phyloP scores from a whole-genome alignment of 2,329 filamentous ascomycete species.

The Ceratocystis cubensis region DNA sequence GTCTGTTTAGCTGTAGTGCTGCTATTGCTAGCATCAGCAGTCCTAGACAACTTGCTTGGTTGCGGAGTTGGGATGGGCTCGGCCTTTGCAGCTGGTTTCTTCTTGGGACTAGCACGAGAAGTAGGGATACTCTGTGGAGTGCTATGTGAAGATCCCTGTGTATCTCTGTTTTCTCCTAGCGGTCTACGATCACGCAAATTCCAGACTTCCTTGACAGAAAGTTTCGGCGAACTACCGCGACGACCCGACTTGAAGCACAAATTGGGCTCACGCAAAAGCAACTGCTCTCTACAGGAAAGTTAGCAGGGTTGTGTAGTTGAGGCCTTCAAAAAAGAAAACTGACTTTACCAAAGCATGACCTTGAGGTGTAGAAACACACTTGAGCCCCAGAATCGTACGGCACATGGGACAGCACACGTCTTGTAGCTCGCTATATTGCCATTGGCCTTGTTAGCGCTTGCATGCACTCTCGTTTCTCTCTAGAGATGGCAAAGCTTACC shows the following conservation, averaged over 20 bases:
- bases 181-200: constrained; percentile 6
- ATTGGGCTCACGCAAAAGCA: constrained; percentile 27
- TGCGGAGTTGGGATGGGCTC: constrained; percentile 20
- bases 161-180: not conserved
- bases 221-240: not conserved
- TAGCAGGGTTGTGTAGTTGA: constrained; percentile 3
- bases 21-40: not conserved
- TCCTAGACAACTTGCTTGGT: constrained; percentile 8
- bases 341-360: constrained; percentile 32
- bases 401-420: constrained; percentile 30
- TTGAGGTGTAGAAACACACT: constrained; percentile 27
- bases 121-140: not conserved
- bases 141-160: not conserved
- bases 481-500: constrained; percentile 24
- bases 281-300: constrained; percentile 27
- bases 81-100: constrained; percentile 28
- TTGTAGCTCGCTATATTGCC: constrained; percentile 28
- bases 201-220: not conserved
- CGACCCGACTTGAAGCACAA: constrained; percentile 1
- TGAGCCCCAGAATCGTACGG: constrained; percentile 27
- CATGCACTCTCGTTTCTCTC: not conserved
- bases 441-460: not conserved
- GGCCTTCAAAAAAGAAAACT: constrained; percentile 18
- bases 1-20: not conserved
- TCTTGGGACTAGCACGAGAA: constrained; percentile 25